Evolutionary conservation across 768 basidiomycete genomes (phyloP).

Genomic region (Leccinum disarticulatum): DNA sequence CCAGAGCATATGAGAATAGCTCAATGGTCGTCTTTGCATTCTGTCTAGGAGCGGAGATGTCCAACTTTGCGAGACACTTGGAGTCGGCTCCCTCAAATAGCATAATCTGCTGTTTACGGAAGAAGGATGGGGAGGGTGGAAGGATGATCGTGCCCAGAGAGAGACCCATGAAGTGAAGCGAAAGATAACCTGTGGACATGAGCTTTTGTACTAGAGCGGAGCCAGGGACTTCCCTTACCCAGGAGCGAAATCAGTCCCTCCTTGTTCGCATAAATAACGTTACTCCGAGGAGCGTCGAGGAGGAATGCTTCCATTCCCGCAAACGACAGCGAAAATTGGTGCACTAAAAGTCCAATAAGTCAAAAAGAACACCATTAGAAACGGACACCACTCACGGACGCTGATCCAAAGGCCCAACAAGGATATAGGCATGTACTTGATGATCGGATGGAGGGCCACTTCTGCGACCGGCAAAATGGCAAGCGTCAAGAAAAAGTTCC

Average conservation of each 20-base stretch:
- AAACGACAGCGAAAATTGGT: slow-evolving; percentile 63
- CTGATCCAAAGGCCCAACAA: slow-evolving; percentile 63
- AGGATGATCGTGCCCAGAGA: slow-evolving; percentile 79
- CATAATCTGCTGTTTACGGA: slow-evolving; percentile 48
- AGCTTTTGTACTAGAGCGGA: background rate
- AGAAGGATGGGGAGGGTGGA: slow-evolving; percentile 74
- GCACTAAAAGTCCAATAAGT: slow-evolving; percentile 45
- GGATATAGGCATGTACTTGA: slow-evolving; percentile 56
- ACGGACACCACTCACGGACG: slow-evolving; percentile 42
- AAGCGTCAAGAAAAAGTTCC: slow-evolving; percentile 98
- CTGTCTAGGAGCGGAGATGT: slow-evolving; percentile 45
- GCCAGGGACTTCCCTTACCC: slow-evolving; percentile 41
- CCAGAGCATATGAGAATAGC: slow-evolving; percentile 68
- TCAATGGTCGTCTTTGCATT: slow-evolving; percentile 75
- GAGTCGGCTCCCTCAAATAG: slow-evolving; percentile 12
- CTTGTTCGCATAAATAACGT: slow-evolving; percentile 79
- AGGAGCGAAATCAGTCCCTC: slow-evolving; percentile 84
- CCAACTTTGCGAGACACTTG: slow-evolving; percentile 6
- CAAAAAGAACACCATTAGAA: background rate
- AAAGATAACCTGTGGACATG: slow-evolving; percentile 68
- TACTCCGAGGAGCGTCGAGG: slow-evolving; percentile 59
- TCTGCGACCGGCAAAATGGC: slow-evolving; percentile 76
- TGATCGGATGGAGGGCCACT: slow-evolving; percentile 64
- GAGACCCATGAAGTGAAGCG: slow-evolving; percentile 85
- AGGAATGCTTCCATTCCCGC: slow-evolving; percentile 62